Base-by-base conservation (phyloP, 805 yeast genomes). In the Wickerhamomyces queroliae region DNA sequence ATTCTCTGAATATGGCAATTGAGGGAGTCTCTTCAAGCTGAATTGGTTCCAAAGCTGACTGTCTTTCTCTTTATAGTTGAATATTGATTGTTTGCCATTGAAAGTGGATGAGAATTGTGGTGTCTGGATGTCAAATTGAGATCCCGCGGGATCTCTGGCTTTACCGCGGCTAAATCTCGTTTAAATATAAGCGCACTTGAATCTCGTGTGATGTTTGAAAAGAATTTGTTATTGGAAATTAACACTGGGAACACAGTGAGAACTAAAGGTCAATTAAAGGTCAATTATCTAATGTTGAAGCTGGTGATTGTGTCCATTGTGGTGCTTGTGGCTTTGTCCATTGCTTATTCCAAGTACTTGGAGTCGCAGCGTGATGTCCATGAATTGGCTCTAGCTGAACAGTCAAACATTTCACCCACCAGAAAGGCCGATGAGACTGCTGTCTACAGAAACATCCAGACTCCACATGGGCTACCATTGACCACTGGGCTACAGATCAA, bases 381-480 rank as follows among this genome's bases (percentile, higher is more conserved):
- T 39, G 76, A 74, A 34, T 60, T 76, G 25, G 81, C 81, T 11
- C 61, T 82, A 24, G 57, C 62, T 27, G 72, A 76, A 48, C 96
- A 89, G 58, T 73, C 95, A 2, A 69, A 78, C 17, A 61, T 82
- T 25, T 74, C 83, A 2, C 62, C 79, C 6, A 80, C 86, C 1
- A 67, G 95, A n/a, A 66, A 71, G 32, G 66, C 68, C 5, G 68
- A 73, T 36, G 95, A 89, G 56, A 75, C 90, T 13, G 90, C 95
- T 0, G 66, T 84, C 10, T 80, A 84, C 58, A 72, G 93, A 46
- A 82, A 88, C 37, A 77, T 78, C 34, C 78, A 83, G 48, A 76
- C 84, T 24, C 93, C 90, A 18, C 79, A 76, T 54, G 85, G 87
- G 5, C 56, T 75, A 42, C 82, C 85, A 1, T 66, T 89, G 40